Evolutionary conservation across 768 basidiomycete species (phyloP), one percentile per base, ranked within the genome.

Genomic region (Strobilomyces dryophilus): DNA sequence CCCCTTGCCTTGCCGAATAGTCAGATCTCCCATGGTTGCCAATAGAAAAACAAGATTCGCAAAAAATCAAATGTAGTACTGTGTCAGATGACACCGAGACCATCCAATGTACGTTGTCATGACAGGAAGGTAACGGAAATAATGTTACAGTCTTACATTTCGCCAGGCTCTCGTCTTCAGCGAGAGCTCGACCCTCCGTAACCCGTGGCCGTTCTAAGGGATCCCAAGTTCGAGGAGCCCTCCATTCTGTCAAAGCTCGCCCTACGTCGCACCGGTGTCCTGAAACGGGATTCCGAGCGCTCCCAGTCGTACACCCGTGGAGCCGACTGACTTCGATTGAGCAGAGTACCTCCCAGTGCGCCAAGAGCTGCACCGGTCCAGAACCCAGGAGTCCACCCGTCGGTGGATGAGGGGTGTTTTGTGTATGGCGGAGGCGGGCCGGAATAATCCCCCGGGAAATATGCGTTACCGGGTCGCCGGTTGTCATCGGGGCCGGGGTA

Each of bases 351-450:
- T 2, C 84, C 87, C 3, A 88, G 66, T 24, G 85, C 86, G 8
- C 91, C 94, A 1, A 87, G 61, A 1, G 82, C 80, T 8, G 89
- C 82, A 4, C 93, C 93, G 2, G 88, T 85, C 88, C 85, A 94
- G 66, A 95, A 94, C 4, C 92, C 92, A 11, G 88, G 85, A 39
- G 73, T 68, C 81, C 82, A 84, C 51, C 69, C 70, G 24, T 63
- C 66, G 43, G 9, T 51, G 6, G 66, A 26, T 21, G 68, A 57
- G 2, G 68, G 66, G 32, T 72, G 57, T 46, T 72, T 73, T 17
- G 79, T 76, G 58, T 87, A 84, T 0, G 86, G 83, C 20, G 87
- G 84, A 0, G 78, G 76, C 3, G 76, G 71, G 24, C 78, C 79
- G 39, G 76, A 61, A 59, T 70, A 71, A 31, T 74, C 75, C 3